A percentile compares a stretch with the other conserved stretches of the same genome.
These are phyloP conservation scores for Tricholoma sp. DNA, from an alignment of 768 basidiomycete species.

Conservation along the genomic window DNA sequence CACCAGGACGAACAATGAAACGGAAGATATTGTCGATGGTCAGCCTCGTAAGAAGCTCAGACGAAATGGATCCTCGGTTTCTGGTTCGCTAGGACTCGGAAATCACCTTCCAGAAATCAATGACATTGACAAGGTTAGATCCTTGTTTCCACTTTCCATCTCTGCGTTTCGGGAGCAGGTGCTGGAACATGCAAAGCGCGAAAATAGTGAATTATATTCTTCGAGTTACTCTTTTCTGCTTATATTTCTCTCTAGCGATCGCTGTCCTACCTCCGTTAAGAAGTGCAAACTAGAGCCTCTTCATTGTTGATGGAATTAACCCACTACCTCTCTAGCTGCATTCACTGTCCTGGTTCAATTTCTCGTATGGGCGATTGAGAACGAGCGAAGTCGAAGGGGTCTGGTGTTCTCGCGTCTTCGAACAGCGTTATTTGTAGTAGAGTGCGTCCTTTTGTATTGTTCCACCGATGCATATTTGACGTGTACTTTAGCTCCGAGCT, in stretches of 20 bases:
- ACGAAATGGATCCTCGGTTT: background rate
- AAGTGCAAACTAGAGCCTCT: constrained; percentile 13
- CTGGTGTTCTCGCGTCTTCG: constrained; percentile 14
- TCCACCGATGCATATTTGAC: background rate
- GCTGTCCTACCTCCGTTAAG: constrained; percentile 25
- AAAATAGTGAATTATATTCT: constrained; percentile 29
- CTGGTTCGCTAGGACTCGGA: constrained; percentile 27
- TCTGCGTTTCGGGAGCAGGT: constrained; percentile 21
- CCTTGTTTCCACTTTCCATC: constrained; percentile 7
- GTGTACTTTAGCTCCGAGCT: constrained; percentile 15
- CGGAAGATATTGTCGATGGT: background rate
- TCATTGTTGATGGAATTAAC: background rate
- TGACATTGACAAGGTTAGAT: constrained; percentile 17
- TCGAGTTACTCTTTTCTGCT: background rate
- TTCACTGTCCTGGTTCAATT: constrained; percentile 20
- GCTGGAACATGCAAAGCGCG: constrained; percentile 24
- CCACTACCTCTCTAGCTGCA: constrained; percentile 17
- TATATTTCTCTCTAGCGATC: constrained; percentile 22
- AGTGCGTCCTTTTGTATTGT: constrained; percentile 17
- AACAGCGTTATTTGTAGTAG: constrained; percentile 26
- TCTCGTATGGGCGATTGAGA: constrained; percentile 23
- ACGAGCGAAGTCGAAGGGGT: constrained; percentile 16
- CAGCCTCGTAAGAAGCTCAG: background rate
- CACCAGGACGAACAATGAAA: background rate
- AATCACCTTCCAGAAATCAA: constrained; percentile 31